Percentiles rank a stretch among this genome's conserved stretches.
These are phyloP conservation scores for Leccinum pachyderme DNA, from an alignment of 1,284 basidiomycete genomes.

Conservation along the genomic window DNA sequence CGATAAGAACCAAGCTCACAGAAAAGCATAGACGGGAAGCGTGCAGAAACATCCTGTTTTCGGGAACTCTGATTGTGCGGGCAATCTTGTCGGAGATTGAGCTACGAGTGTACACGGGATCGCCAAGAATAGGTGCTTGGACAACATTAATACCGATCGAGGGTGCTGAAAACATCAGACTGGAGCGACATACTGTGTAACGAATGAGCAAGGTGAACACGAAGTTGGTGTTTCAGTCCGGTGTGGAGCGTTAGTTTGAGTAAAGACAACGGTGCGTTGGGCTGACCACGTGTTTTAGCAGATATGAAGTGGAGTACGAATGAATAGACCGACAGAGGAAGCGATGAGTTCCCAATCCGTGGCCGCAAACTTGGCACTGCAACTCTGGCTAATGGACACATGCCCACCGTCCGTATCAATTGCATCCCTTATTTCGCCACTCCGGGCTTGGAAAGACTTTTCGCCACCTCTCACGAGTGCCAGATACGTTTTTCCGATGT, in stretches of 20 bases:
- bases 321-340: constrained; percentile 50
- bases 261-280: constrained; percentile 52
- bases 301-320: constrained; percentile 10
- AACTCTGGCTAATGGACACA: constrained; percentile 37
- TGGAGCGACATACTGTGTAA: constrained; percentile 41
- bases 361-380: constrained; percentile 39
- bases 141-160: constrained; percentile 9
- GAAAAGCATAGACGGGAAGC: constrained; percentile 54
- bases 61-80: constrained; percentile 37
- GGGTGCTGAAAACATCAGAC: constrained; percentile 1
- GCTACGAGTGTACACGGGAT: constrained; percentile 45
- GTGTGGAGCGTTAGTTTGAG: constrained; percentile 56
- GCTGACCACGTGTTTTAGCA: constrained; percentile 34
- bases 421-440: constrained; percentile 46
- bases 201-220: constrained; percentile 56
- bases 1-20: constrained; percentile 37
- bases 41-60: constrained; percentile 58
- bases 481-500: constrained; percentile 60
- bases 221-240: constrained; percentile 72
- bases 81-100: constrained; percentile 32
- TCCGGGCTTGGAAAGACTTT: constrained; percentile 41
- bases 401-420: constrained; percentile 45
- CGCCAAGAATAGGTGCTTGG: constrained; percentile 65
- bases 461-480: constrained; percentile 59
- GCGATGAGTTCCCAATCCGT: constrained; percentile 63